These are phyloP conservation scores for Cryptococcus deneoformans DNA, from an alignment of 1,284 basidiomycete species.

Conservation along the genomic window DNA sequence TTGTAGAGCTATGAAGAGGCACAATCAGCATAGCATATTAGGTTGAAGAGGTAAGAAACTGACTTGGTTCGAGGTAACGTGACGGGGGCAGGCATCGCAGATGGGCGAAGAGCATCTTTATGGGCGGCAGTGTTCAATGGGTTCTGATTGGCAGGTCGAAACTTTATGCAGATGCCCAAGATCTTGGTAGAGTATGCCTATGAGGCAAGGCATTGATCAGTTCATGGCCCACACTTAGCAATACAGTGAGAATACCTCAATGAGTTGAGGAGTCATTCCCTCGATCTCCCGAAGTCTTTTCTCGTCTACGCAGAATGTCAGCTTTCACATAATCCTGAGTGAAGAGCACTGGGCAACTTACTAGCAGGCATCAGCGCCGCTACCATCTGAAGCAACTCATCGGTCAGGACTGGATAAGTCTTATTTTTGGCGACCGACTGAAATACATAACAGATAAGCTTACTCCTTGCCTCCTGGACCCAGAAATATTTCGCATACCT, in stretches of 20 bases:
- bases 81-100: neutral
- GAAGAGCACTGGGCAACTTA: constrained; percentile 13
- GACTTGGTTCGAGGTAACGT: no score
- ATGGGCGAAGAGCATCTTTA: no score
- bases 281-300: constrained; percentile 26
- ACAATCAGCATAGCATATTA: no score
- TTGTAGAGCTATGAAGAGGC: neutral
- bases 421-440: constrained; percentile 8
- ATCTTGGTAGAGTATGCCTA: constrained; percentile 13
- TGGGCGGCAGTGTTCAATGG: neutral
- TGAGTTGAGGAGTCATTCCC: constrained; percentile 18
- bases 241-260: constrained; percentile 7
- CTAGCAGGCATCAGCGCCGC: constrained; percentile 41
- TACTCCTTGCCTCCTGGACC: neutral
- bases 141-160: constrained; percentile 1
- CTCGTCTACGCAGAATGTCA: constrained; percentile 16
- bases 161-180: constrained; percentile 13
- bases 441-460: neutral
- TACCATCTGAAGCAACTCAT: constrained; percentile 38
- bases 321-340: neutral
- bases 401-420: constrained; percentile 19
- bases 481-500: constrained; percentile 14
- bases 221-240: neutral
- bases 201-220: neutral
- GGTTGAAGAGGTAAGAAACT: no score